Base-by-base conservation (phyloP, 495 filamentous ascomycete species). In the Hypoxylon lienhwacheense region DNA sequence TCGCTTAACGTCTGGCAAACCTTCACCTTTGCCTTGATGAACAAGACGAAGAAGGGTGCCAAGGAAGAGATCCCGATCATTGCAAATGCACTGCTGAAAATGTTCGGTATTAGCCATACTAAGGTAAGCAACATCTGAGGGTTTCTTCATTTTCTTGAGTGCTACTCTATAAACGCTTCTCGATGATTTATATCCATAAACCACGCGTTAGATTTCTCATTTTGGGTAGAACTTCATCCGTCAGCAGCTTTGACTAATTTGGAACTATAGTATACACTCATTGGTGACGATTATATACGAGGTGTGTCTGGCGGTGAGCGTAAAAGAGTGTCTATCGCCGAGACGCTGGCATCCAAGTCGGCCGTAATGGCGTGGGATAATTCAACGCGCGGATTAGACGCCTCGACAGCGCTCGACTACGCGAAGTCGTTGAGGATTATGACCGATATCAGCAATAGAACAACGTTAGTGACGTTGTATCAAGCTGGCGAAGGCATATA, bases 401-500 rank as follows among this genome's bases (percentile, higher is more conserved):
- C 87, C 1, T 85, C 80, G 17, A 91, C 89, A 4, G 89, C 89
- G 1, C 73, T 91, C 14, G 88, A 92, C 64, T 92, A 88, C 58
- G 86, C 86, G 14, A 86, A 82, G 50, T 87, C 85, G 0, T 69
- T 92, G 25, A 81, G 88, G 8, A 85, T 89, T 55, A 89, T 93
- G 82, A 92, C 90, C 15, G 87, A 90, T 51, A 81, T 93, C 47
- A 87, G 79, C 62, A 81, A 89, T 60, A 82, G 85, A 8, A 93
- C 89, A 4, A 91, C 88, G 0, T 76, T 95, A 24, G 89, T 90
- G 15, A 92, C 89, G 1, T 73, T 93, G 1, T 93, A 93, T 70
- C 89, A 93, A 64, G 88, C 88, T 1, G 86, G 89, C 41, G 84
- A 93, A 65, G 86, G 82, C 25, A 91, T 91, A 56, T 92, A 90